A percentile compares a stretch with the other conserved stretches of the same genome.
Conservation (phyloP, 1,284 basidiomycete species). For the Cryptococcus wingfieldii region DNA sequence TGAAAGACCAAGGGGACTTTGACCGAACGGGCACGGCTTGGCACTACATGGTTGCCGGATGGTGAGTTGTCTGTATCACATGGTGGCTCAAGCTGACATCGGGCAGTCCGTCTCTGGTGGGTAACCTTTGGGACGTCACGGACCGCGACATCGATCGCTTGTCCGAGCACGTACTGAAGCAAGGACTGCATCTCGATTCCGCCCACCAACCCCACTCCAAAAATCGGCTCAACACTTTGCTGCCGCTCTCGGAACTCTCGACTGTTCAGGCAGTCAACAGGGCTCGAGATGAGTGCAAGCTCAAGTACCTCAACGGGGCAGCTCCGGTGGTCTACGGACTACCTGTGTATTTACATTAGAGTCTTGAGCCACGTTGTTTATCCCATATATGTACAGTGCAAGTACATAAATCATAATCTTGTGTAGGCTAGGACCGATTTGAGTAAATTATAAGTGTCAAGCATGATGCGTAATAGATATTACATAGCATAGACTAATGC, state of each 20-base stretch:
- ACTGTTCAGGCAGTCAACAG: constrained; percentile 74
- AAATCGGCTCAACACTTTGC: constrained; percentile 12
- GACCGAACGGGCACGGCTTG: constrained; percentile 87
- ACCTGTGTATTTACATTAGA: constrained; percentile 52
- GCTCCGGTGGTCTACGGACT: constrained; percentile 93
- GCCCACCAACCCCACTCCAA: constrained; percentile 19
- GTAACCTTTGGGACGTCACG: constrained; percentile 97
- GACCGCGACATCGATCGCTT: constrained; percentile 95
- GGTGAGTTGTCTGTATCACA: constrained; percentile 56
- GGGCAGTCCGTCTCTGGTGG: constrained; percentile 79
- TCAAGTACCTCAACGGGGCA: constrained; percentile 93
- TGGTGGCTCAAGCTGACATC: not conserved
- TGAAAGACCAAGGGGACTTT: constrained; percentile 88
- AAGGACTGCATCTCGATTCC: constrained; percentile 57
- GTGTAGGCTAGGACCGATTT: no score
- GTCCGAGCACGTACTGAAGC: constrained; percentile 75
- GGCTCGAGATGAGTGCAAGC: constrained; percentile 74
- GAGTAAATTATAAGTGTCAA: no score
- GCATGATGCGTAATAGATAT: no score
- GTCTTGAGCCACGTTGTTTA: no score
- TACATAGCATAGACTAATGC: no score
- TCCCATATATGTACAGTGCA: no score
- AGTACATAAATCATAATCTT: not conserved
- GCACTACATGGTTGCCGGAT: constrained; percentile 93
- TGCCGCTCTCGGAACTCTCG: constrained; percentile 49